These are phyloP conservation scores for Monilinia fructigena DNA, from an alignment of 2,329 filamentous ascomycete genomes.

Conservation along the genomic window DNA sequence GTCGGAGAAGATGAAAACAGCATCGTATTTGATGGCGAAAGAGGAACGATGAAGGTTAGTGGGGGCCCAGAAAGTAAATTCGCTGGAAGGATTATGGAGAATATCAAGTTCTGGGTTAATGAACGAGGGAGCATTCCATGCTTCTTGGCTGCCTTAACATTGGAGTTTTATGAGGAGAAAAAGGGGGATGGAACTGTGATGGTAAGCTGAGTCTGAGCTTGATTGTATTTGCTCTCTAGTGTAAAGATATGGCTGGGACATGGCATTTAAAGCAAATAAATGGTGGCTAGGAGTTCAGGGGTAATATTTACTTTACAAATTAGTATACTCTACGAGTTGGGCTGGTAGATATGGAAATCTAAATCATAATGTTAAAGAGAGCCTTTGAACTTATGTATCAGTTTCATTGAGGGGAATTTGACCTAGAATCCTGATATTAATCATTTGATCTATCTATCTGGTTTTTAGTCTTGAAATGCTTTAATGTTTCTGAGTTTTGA, in stretches of 20 bases:
- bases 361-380: not conserved
- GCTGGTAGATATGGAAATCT: not conserved
- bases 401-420: not conserved
- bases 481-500: too few species aligned
- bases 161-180: slow-evolving; percentile 84
- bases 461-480: too few species aligned
- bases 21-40: slow-evolving; percentile 86
- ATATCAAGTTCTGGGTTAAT: slow-evolving; percentile 94
- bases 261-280: not conserved
- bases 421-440: too few species aligned
- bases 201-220: slow-evolving; percentile 1
- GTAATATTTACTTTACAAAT: not conserved
- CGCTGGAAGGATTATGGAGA: slow-evolving; percentile 76
- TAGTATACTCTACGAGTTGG: not conserved
- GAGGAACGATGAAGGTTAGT: slow-evolving; percentile 96
- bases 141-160: slow-evolving; percentile 83
- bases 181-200: slow-evolving; percentile 36
- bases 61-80: slow-evolving; percentile 86
- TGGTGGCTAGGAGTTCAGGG: not conserved
- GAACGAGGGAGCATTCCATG: slow-evolving; percentile 92
- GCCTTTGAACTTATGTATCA: not conserved
- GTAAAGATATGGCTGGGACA: slow-evolving; percentile 1
- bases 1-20: slow-evolving; percentile 63
- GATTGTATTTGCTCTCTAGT: not conserved
- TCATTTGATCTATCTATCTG: too few species aligned